These are phyloP conservation scores for Oemleria cerasiformis DNA, from an alignment of 306 rosid species.

Conservation along the genomic window DNA sequence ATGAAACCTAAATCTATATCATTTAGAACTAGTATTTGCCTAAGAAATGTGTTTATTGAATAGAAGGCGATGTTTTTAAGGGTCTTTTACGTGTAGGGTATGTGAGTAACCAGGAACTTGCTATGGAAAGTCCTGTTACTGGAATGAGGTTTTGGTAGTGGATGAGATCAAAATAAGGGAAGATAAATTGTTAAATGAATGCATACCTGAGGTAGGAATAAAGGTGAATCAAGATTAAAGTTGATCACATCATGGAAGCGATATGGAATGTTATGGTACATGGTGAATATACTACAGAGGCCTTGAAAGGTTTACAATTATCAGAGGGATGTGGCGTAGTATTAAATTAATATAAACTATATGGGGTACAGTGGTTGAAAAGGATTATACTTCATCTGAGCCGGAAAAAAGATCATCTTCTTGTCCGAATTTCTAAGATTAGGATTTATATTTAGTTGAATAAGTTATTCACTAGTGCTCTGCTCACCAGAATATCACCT, in stretches of 20 bases:
- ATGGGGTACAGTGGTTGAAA: background rate
- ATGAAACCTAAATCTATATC: background rate
- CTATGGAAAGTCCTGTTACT: background rate
- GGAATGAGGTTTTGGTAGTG: background rate
- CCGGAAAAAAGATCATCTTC: background rate
- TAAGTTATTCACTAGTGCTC: background rate
- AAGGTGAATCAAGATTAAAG: constrained; percentile 5
- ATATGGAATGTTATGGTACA: constrained; percentile 21
- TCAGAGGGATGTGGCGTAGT: constrained; percentile 2
- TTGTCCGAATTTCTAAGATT: background rate
- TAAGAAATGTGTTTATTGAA: background rate
- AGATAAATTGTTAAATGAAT: background rate
- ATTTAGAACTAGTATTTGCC: background rate
- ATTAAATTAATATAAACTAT: background rate
- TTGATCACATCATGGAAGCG: constrained; percentile 9
- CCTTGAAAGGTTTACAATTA: background rate
- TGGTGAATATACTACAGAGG: background rate
- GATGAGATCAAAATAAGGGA: constrained; percentile 6
- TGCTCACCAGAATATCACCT: background rate
- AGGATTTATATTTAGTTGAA: background rate
- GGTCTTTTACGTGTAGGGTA: background rate
- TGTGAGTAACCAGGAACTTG: constrained; percentile 7
- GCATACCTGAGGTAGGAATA: constrained; percentile 8
- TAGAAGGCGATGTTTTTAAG: background rate
- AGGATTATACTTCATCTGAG: background rate